Conservation (phyloP, 1,139 yeast genomes). For the Starmera stellimalicola region DNA sequence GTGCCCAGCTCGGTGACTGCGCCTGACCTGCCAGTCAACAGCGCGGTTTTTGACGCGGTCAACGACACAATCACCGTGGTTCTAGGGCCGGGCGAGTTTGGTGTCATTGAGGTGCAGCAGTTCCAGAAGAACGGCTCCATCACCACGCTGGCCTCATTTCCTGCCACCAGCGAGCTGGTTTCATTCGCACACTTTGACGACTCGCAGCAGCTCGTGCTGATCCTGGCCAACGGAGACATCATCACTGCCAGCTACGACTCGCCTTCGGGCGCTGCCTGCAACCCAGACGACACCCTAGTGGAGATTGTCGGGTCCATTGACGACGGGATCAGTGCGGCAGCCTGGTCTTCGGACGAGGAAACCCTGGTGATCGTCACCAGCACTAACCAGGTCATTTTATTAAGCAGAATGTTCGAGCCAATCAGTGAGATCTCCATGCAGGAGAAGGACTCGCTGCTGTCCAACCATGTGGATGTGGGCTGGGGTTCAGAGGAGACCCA, state of each 20-base stretch:
- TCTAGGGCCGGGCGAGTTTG: conserved; percentile 51
- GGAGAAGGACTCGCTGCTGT: conserved; percentile 55
- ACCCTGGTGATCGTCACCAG: conserved; percentile 61
- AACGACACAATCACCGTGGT: conserved; percentile 66
- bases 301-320: conserved; percentile 85
- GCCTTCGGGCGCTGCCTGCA: conserved; percentile 26
- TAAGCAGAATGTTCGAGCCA: conserved; percentile 77
- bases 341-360: conserved; percentile 93
- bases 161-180: conserved; percentile 27
- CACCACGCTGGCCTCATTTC: conserved; percentile 47
- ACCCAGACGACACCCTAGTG: conserved; percentile 44
- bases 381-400: conserved; percentile 51
- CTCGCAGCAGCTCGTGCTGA: conserved; percentile 47
- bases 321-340: conserved; percentile 60
- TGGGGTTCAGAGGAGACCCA: conserved; percentile 99
- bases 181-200: conserved; percentile 63
- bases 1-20: conserved; percentile 34
- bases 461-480: conserved; percentile 91
- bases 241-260: conserved; percentile 54
- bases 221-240: conserved; percentile 62
- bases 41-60: conserved; percentile 65
- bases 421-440: conserved; percentile 54
- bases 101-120: conserved; percentile 48
- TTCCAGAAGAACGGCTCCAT: conserved; percentile 50
- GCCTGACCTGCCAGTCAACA: conserved; percentile 53